A percentile compares a stretch with the other conserved stretches of the same genome.
phyloP scores from a whole-genome alignment of 73 alveolate species.

The Blepharisma stoltei region DNA sequence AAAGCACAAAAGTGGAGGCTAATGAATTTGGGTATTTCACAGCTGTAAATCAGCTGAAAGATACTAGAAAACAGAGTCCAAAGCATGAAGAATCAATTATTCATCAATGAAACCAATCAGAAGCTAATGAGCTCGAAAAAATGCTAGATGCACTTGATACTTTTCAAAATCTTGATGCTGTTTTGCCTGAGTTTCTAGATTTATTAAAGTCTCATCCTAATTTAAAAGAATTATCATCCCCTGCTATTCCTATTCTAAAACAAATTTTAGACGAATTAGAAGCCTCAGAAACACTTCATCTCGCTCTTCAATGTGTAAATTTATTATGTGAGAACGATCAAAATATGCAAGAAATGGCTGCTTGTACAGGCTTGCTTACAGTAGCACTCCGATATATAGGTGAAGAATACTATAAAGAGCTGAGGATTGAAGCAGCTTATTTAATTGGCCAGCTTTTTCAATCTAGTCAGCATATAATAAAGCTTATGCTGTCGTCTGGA shows the following conservation, averaged over 20 bases:
- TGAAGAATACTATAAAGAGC: constrained; percentile 47
- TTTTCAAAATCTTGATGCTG: constrained; percentile 2
- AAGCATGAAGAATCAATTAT: background rate
- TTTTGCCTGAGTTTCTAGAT: constrained; percentile 31
- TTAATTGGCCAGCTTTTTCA: constrained; percentile 45
- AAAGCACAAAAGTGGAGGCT: background rate
- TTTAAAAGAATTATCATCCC: constrained; percentile 2
- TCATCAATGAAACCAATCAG: background rate
- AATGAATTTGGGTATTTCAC: background rate
- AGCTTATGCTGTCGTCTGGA: constrained; percentile 37
- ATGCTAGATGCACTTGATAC: background rate
- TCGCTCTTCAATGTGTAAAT: constrained; percentile 40
- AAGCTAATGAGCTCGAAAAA: background rate
- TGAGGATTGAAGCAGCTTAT: constrained; percentile 51
- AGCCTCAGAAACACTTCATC: constrained; percentile 36
- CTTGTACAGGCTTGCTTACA: constrained; percentile 38
- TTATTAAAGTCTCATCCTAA: constrained; percentile 13
- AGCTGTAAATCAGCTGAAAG: background rate
- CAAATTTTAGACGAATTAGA: constrained; percentile 32
- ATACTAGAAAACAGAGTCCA: background rate
- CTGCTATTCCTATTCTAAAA: constrained; percentile 34
- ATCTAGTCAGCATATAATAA: constrained; percentile 25
- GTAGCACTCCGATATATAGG: constrained; percentile 35
- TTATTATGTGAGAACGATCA: constrained; percentile 42
- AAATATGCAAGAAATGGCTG: constrained; percentile 37